Percentiles rank a stretch among this genome's conserved stretches.
Evolutionary conservation across 139 green algal genomes (phyloP).

Genomic region (Coccomyxa sp.): DNA sequence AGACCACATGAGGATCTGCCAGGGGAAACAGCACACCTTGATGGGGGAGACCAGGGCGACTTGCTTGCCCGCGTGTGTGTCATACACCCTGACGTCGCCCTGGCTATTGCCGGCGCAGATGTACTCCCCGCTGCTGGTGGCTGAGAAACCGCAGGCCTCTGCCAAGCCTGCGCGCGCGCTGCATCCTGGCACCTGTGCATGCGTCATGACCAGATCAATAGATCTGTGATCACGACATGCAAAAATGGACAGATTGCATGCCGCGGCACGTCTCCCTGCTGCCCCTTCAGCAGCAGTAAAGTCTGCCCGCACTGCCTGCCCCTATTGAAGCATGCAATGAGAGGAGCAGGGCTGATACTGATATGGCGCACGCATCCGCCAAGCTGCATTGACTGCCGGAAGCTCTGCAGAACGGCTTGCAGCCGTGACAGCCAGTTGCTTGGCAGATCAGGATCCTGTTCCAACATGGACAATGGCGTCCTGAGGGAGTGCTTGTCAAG

Average conservation of each 20-base stretch:
- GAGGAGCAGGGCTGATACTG: too few species aligned
- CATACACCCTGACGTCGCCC: slow-evolving; percentile 46
- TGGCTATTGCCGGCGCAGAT: slow-evolving; percentile 45
- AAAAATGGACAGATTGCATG: background rate
- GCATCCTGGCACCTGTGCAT: slow-evolving; percentile 34
- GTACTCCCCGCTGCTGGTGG: slow-evolving; percentile 37
- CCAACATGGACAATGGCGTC: too few species aligned
- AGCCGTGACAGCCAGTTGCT: too few species aligned
- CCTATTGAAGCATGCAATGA: too few species aligned
- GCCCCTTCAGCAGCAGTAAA: too few species aligned
- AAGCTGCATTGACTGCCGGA: background rate
- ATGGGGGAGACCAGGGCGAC: slow-evolving; percentile 27
- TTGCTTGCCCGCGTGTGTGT: slow-evolving; percentile 28
- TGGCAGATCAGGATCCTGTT: too few species aligned
- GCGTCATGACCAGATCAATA: background rate
- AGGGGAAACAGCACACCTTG: slow-evolving; percentile 20
- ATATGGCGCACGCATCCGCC: too few species aligned
- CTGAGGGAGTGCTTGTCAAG: too few species aligned
- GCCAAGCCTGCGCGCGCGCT: slow-evolving; percentile 5
- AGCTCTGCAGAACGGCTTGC: background rate
- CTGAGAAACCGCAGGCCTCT: slow-evolving; percentile 35
- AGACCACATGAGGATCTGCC: background rate
- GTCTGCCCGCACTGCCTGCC: too few species aligned
- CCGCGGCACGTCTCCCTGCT: too few species aligned
- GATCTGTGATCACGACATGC: background rate